Evolutionary conservation across 805 yeast species (phyloP).

Genomic region (Wickerhamiella allomyrinae): DNA sequence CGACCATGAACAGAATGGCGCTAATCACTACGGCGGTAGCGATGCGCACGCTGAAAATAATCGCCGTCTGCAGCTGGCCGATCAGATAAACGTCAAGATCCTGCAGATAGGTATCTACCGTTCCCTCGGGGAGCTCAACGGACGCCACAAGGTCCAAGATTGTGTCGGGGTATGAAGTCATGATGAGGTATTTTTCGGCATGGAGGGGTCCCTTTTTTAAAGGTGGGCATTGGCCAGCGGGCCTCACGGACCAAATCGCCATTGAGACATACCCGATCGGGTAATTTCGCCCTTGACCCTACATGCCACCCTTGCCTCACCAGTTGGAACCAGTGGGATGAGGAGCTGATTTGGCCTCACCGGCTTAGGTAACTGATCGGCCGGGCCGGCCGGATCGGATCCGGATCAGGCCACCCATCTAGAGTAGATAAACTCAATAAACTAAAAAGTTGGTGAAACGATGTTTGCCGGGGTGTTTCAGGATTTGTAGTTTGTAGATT

Average conservation of each 20-base stretch:
- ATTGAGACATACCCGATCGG: background rate
- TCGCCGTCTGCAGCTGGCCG: slow-evolving; percentile 1
- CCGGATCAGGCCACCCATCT: no score
- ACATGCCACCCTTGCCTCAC: background rate
- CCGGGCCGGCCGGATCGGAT: no score
- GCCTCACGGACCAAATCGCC: background rate
- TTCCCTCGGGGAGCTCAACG: background rate
- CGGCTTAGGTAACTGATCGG: no score
- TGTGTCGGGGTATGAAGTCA: background rate
- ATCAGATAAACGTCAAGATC: background rate
- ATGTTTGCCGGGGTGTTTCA: no score
- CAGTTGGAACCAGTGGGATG: no score
- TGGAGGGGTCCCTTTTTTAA: background rate
- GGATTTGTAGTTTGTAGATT: no score
- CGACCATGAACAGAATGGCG: slow-evolving; percentile 31
- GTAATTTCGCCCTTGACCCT: background rate
- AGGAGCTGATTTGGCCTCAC: no score
- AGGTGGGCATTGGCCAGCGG: background rate
- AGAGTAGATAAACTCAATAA: no score
- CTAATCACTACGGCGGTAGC: slow-evolving; percentile 40
- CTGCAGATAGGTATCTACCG: background rate
- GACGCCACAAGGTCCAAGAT: background rate
- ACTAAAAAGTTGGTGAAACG: no score
- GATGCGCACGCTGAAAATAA: slow-evolving; percentile 35
- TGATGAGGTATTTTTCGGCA: background rate